phyloP scores from a whole-genome alignment of 306 rosid species.

The Cucumis hystrix region DNA sequence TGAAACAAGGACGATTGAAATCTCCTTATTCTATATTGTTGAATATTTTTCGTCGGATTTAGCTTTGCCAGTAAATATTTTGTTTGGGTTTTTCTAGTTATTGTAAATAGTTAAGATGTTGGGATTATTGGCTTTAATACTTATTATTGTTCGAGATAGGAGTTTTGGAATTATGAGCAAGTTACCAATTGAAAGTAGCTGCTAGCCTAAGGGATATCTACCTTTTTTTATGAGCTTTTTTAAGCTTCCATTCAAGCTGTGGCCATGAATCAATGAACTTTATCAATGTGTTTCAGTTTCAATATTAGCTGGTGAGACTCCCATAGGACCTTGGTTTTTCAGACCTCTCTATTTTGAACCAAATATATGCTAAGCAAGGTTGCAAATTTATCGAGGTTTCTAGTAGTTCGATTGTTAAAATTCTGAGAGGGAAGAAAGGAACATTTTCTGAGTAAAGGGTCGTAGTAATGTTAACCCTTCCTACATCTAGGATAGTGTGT shows the following conservation, averaged over 20 bases:
- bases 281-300: neutral
- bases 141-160: neutral
- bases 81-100: neutral
- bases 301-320: neutral
- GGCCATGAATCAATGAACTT: neutral
- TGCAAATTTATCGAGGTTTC: neutral
- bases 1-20: neutral
- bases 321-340: neutral
- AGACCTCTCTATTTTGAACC: neutral
- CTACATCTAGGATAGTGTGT: neutral
- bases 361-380: neutral
- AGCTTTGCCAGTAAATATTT: neutral
- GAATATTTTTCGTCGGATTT: neutral
- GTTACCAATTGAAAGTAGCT: too few relatives aligned
- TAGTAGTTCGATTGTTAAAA: neutral
- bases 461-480: neutral
- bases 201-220: too few relatives aligned
- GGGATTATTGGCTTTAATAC: neutral
- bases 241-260: neutral
- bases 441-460: neutral
- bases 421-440: neutral
- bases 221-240: too few relatives aligned
- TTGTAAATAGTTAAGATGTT: neutral
- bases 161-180: neutral
- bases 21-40: neutral